Conservation (phyloP, 805 yeast species). For the Yamadazyma scolyti region DNA sequence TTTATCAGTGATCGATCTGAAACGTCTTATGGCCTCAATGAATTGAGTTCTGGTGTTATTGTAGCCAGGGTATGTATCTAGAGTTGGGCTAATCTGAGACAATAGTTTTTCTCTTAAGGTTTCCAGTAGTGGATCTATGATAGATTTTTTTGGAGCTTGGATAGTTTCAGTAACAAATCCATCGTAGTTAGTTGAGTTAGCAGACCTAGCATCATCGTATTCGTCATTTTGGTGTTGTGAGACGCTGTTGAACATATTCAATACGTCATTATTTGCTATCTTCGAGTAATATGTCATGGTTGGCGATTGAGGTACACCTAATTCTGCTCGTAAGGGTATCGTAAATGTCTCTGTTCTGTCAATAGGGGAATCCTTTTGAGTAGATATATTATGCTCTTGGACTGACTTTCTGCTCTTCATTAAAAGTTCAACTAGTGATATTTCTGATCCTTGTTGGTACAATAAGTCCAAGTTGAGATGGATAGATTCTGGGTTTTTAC, state of each 20-base stretch:
- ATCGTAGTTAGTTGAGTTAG: conserved; percentile 33
- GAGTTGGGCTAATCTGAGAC: conserved; percentile 31
- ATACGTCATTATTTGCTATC: conserved; percentile 70
- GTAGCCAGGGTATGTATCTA: conserved; percentile 27
- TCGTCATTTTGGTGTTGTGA: conserved; percentile 26
- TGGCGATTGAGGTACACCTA: conserved; percentile 53
- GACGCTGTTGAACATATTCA: conserved; percentile 69
- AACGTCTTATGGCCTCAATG: conserved; percentile 19
- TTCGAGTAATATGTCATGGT: conserved; percentile 76
- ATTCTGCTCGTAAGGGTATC: conserved; percentile 37
- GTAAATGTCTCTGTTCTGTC: conserved; percentile 5
- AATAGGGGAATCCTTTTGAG: not conserved
- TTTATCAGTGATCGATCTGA: conserved; percentile 32
- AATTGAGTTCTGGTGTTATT: conserved; percentile 16
- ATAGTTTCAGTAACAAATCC: conserved; percentile 52
- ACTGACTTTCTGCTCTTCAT: conserved; percentile 42
- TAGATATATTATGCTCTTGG: conserved; percentile 2
- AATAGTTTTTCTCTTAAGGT: conserved; percentile 37
- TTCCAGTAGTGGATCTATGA: conserved; percentile 43
- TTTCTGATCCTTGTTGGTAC: conserved; percentile 46
- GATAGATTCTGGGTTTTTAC: conserved; percentile 58
- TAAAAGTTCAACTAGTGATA: conserved; percentile 61
- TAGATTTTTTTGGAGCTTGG: conserved; percentile 5
- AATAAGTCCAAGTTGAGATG: conserved; percentile 58
- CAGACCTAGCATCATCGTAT: conserved; percentile 21